phyloP scores from a whole-genome alignment of 2,329 filamentous ascomycete species.

The Talaromyces piceae region DNA sequence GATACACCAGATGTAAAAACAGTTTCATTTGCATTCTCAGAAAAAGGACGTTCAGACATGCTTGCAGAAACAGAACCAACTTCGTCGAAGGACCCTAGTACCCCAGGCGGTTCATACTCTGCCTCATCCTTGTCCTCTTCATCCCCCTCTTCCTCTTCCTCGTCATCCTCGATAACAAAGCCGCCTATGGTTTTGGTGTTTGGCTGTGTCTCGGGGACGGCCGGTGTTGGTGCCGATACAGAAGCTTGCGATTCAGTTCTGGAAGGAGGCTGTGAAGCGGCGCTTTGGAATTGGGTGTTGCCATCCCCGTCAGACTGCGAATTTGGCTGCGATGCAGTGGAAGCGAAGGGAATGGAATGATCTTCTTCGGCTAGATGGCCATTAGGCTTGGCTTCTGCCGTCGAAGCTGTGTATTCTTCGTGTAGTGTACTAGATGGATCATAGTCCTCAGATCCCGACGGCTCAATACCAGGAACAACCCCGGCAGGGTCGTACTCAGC shows the following conservation, averaged over 20 bases:
- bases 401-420: slow-evolving; percentile 30
- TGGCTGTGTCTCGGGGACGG: slow-evolving; percentile 25
- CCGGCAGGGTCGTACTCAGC: slow-evolving; percentile 38
- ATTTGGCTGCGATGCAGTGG: slow-evolving; percentile 9
- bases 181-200: slow-evolving; percentile 51
- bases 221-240: slow-evolving; percentile 22
- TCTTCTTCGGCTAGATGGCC: slow-evolving; percentile 14
- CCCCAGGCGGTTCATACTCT: slow-evolving; percentile 49
- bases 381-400: slow-evolving; percentile 24
- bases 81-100: slow-evolving; percentile 42
- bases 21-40: slow-evolving; percentile 49
- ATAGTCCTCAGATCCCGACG: slow-evolving; percentile 50
- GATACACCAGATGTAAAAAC: slow-evolving; percentile 52
- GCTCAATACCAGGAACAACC: slow-evolving; percentile 45
- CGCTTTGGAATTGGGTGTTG: slow-evolving; percentile 18
- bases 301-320: slow-evolving; percentile 5
- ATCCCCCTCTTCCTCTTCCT: slow-evolving; percentile 42
- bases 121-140: slow-evolving; percentile 43
- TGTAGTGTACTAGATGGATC: slow-evolving; percentile 44
- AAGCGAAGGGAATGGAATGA: slow-evolving; percentile 18
- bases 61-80: slow-evolving; percentile 41
- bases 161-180: slow-evolving; percentile 56
- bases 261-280: slow-evolving; percentile 25
- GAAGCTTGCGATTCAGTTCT: slow-evolving; percentile 28
- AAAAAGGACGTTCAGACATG: slow-evolving; percentile 47